Base-by-base conservation (phyloP, 2,329 filamentous ascomycete genomes). In the Fusarium sp. region DNA sequence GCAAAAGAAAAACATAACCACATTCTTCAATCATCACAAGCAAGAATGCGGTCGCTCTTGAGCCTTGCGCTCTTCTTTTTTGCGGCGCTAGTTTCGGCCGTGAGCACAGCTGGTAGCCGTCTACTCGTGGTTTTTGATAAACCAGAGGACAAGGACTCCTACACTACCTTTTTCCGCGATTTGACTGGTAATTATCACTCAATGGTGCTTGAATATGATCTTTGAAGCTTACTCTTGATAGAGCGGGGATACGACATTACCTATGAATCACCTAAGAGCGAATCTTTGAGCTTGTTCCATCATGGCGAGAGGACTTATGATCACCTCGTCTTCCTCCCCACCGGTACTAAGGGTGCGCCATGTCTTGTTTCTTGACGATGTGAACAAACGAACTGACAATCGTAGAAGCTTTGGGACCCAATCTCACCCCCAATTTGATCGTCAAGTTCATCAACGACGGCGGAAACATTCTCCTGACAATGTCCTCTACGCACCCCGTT, bases 401-500 rank as follows among this genome's bases (percentile, higher is more conserved):
- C 11, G 51, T 66, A 94, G 7, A 23, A 23, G 92, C 93, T 65
- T 92, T 97, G 63, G 96, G 96, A 57, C 94, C 95, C 68, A 90
- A 92, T 72, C 83, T 99, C 77, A 95, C 93, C 4, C 93, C 96
- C 52, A 93, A 93, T 77, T 82, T 90, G 68, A 88, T 99, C 71
- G 87, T 98, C 78, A 88, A 98, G 73, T 99, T 97, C 81, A 83
- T 97, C 83, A 96, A 97, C 80, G 89, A 90, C 58, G 85, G 96
- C 61, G 96, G 96, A 79, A 99, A 99, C 82, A 88, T 99, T 76
- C 86, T 99, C 66, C 83, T 98, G 57, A 89, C 93, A 30, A 89
- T 97, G 66, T 94, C 94, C 33, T 89, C 92, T 69, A 86, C 87
- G 57, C 82, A 87, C 48, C 80, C 90, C 17, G 90, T 91, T 4